These are phyloP conservation scores for Firmiana major DNA, from an alignment of 345 rosid genomes.

Conservation along the genomic window DNA sequence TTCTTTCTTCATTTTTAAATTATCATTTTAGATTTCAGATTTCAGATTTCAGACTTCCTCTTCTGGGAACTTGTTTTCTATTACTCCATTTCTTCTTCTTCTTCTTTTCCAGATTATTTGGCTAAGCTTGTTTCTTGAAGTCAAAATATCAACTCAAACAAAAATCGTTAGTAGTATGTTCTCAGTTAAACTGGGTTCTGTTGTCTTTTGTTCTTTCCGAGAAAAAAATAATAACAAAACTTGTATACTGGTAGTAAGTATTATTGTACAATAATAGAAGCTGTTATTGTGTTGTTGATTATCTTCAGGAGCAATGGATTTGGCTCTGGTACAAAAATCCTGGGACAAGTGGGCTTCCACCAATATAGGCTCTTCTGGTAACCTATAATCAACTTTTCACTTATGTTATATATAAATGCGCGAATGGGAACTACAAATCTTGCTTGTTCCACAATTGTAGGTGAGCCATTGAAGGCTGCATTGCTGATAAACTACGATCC, in stretches of 20 bases:
- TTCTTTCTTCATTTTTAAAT: background rate
- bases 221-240: too few species aligned
- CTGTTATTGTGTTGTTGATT: background rate
- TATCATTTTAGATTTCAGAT: background rate
- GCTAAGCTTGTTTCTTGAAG: background rate
- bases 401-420: background rate
- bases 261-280: too few species aligned
- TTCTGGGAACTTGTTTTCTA: background rate
- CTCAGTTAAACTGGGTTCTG: too few species aligned
- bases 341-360: conserved; percentile 79
- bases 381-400: background rate
- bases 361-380: conserved; percentile 59
- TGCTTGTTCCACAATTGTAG: conserved; percentile 29
- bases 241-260: too few species aligned
- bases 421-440: background rate
- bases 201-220: too few species aligned
- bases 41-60: background rate
- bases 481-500: conserved; percentile 73
- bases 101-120: too few species aligned
- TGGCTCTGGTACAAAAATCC: conserved; percentile 46
- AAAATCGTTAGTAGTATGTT: background rate
- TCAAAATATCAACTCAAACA: background rate
- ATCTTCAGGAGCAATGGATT: conserved; percentile 48
- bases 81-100: too few species aligned
- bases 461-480: conserved; percentile 71